phyloP scores from a whole-genome alignment of 352 stramenopile genomes.

The Phytophthora megakarya region DNA sequence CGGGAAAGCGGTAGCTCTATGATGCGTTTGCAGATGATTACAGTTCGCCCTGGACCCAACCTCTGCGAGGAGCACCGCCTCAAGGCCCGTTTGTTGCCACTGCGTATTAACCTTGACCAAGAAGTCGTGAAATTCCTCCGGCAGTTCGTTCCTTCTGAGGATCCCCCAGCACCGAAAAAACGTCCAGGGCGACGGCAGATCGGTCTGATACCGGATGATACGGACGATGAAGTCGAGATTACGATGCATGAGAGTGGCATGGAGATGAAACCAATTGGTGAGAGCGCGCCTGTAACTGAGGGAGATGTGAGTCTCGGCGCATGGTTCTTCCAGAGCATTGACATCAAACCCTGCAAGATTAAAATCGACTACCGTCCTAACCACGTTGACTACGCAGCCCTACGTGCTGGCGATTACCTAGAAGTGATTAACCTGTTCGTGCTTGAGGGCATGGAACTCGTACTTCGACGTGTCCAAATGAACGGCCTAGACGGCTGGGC shows the following conservation, averaged over 20 bases:
- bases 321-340: constrained; percentile 90
- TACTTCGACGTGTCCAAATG: constrained; percentile 84
- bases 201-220: constrained; percentile 35
- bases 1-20: constrained; percentile 87
- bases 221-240: constrained; percentile 35
- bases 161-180: constrained; percentile 23
- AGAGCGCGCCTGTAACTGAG: constrained; percentile 28
- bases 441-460: constrained; percentile 87
- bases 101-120: constrained; percentile 88
- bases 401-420: constrained; percentile 84
- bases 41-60: constrained; percentile 73
- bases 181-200: constrained; percentile 10
- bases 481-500: constrained; percentile 81
- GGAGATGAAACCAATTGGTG: constrained; percentile 52
- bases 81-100: constrained; percentile 71
- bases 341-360: constrained; percentile 89
- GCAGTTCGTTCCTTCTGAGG: constrained; percentile 73
- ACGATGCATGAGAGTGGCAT: constrained; percentile 46
- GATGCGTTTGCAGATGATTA: constrained; percentile 80
- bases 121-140: constrained; percentile 88
- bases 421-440: constrained; percentile 92
- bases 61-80: constrained; percentile 85
- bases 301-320: constrained; percentile 50
- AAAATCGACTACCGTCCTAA: constrained; percentile 91
- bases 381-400: constrained; percentile 82